Conservation (phyloP, 2,329 filamentous ascomycete genomes). For the Metarhizium brunneum region DNA sequence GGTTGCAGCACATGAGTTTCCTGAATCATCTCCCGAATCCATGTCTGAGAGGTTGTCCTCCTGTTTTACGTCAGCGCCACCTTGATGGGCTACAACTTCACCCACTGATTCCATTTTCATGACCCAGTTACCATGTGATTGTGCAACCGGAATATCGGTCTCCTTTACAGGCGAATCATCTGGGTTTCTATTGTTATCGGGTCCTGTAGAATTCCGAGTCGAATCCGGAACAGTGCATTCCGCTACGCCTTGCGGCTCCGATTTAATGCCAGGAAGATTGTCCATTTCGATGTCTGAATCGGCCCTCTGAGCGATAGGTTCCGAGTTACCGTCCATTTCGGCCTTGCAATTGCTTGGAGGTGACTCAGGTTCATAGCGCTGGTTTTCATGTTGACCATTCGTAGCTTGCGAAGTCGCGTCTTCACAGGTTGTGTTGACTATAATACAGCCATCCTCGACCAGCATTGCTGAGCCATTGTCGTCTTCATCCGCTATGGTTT, state of each 20-base stretch:
- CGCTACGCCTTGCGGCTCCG: not conserved
- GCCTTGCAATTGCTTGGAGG: not conserved
- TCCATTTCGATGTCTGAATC: not conserved
- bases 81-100: not conserved
- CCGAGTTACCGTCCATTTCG: not conserved
- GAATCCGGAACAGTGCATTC: not conserved
- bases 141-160: not conserved
- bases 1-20: not conserved
- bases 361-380: not conserved
- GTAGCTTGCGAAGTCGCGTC: not conserved
- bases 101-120: not conserved
- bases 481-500: not conserved
- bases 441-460: not conserved
- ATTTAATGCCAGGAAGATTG: not conserved
- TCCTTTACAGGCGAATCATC: not conserved
- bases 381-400: not conserved
- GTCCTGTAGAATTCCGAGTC: not conserved
- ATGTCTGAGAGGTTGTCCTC: not conserved
- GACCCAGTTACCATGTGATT: not conserved
- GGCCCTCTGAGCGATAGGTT: not conserved
- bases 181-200: not conserved
- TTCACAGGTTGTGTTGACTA: not conserved
- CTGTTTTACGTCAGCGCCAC: not conserved
- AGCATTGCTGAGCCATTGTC: not conserved
- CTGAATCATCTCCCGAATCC: not conserved